Percentiles rank a stretch among this genome's conserved stretches.
These are phyloP conservation scores for Crithidia thermophila DNA, from an alignment of 208 protist species.

Conservation along the genomic window DNA sequence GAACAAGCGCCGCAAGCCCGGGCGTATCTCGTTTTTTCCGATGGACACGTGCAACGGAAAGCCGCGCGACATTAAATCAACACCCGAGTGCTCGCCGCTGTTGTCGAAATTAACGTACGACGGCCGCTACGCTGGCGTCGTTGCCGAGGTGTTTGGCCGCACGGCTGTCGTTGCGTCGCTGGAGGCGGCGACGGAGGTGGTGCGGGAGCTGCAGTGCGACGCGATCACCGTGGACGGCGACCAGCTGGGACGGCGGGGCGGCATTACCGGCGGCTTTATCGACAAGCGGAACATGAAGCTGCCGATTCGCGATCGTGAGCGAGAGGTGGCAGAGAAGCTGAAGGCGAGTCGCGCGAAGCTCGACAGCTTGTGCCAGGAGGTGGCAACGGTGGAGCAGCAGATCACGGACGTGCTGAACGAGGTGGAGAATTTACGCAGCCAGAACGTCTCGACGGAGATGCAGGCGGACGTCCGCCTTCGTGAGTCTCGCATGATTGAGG, in stretches of 20 bases:
- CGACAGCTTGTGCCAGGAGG: slow-evolving; percentile 62
- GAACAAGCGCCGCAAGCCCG: slow-evolving; percentile 83
- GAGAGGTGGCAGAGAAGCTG: slow-evolving; percentile 30
- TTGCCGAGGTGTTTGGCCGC: slow-evolving; percentile 95
- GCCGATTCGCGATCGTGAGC: slow-evolving; percentile 51
- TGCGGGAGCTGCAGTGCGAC: slow-evolving; percentile 84
- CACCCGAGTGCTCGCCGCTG: slow-evolving; percentile 71
- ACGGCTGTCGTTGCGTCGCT: slow-evolving; percentile 89
- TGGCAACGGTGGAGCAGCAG: slow-evolving; percentile 71
- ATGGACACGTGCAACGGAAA: slow-evolving; percentile 92
- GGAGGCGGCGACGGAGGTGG: slow-evolving; percentile 74
- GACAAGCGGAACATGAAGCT: slow-evolving; percentile 90
- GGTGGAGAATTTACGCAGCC: slow-evolving; percentile 62
- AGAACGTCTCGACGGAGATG: slow-evolving; percentile 51
- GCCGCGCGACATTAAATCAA: slow-evolving; percentile 45
- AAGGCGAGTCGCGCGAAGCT: slow-evolving; percentile 39
- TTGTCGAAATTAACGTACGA: slow-evolving; percentile 83
- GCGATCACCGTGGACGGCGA: slow-evolving; percentile 96
- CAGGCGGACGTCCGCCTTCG: slow-evolving; percentile 45
- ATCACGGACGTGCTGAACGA: slow-evolving; percentile 83
- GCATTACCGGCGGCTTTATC: slow-evolving; percentile 96
- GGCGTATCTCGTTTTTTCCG: slow-evolving; percentile 97
- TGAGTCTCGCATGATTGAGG: slow-evolving; percentile 45
- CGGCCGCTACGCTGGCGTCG: slow-evolving; percentile 72
- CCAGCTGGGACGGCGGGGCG: slow-evolving; percentile 86